Conservation (phyloP, 2,329 filamentous ascomycete species). For the Pyricularia sp. region DNA sequence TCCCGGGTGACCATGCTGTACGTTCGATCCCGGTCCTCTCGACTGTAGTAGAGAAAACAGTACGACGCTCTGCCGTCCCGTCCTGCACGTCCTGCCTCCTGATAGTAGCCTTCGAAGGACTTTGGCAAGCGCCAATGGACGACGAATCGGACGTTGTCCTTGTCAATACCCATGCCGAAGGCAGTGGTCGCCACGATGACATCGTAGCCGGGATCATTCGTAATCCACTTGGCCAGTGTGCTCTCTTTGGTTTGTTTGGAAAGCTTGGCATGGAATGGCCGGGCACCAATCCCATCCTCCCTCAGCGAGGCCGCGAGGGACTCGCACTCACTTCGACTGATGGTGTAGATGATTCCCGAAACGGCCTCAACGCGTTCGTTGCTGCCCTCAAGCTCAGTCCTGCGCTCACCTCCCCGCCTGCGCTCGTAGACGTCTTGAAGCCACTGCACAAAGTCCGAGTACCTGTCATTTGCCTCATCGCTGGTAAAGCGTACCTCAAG, state of each 20-base stretch:
- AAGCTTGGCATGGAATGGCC: slow-evolving; percentile 61
- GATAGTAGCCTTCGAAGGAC: slow-evolving; percentile 91
- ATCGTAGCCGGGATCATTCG: slow-evolving; percentile 64
- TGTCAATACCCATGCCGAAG: slow-evolving; percentile 97
- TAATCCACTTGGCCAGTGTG: slow-evolving; percentile 58
- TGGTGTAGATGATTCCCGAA: slow-evolving; percentile 68
- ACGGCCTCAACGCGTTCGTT: slow-evolving; percentile 50
- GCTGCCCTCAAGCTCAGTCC: slow-evolving; percentile 39
- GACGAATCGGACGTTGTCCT: slow-evolving; percentile 86
- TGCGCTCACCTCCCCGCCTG: slow-evolving; percentile 46
- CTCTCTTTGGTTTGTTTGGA: slow-evolving; percentile 56
- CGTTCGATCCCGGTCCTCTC: slow-evolving; percentile 71
- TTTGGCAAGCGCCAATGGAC: slow-evolving; percentile 90
- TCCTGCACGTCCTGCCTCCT: slow-evolving; percentile 85
- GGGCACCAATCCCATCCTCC: slow-evolving; percentile 56
- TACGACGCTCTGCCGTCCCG: slow-evolving; percentile 77
- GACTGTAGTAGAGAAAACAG: slow-evolving; percentile 84
- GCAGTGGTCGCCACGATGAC: slow-evolving; percentile 91
- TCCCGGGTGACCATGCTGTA: slow-evolving; percentile 41
- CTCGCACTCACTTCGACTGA: slow-evolving; percentile 63
- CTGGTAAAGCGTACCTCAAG: slow-evolving; percentile 77
- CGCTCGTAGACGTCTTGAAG: slow-evolving; percentile 59
- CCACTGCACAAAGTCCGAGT: slow-evolving; percentile 65
- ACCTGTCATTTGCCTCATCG: slow-evolving; percentile 59
- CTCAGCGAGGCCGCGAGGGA: slow-evolving; percentile 52